Evolutionary conservation across 768 basidiomycete genomes (phyloP).

Genomic region (Collybiopsis luxurians): DNA sequence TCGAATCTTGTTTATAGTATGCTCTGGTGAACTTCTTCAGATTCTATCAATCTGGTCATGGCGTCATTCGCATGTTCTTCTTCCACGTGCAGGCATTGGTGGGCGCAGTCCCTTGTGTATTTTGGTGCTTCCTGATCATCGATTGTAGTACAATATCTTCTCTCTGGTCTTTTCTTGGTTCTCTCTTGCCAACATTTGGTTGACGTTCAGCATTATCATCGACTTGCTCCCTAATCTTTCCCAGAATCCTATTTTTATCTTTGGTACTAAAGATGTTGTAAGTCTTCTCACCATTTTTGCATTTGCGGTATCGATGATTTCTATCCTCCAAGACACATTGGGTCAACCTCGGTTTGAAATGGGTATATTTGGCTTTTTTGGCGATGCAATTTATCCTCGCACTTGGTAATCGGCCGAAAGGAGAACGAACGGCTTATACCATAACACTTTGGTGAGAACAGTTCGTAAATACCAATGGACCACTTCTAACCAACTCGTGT

Average conservation of each 20-base stretch:
- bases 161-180: conserved; percentile 92
- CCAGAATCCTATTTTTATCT: conserved; percentile 48
- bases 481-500: background rate
- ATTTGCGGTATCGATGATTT: conserved; percentile 3
- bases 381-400: conserved; percentile 69
- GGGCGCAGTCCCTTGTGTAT: conserved; percentile 25
- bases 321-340: conserved; percentile 67
- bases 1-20: conserved; percentile 62
- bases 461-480: background rate
- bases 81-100: conserved; percentile 92
- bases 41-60: conserved; percentile 84
- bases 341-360: conserved; percentile 80
- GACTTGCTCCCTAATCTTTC: conserved; percentile 60
- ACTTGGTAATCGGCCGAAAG: conserved; percentile 82
- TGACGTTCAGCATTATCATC: conserved; percentile 96
- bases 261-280: conserved; percentile 71
- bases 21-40: conserved; percentile 91
- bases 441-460: conserved; percentile 62
- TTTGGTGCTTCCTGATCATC: background rate
- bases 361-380: conserved; percentile 85
- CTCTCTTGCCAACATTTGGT: conserved; percentile 87
- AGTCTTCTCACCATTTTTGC: conserved; percentile 23
- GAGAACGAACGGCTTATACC: conserved; percentile 72
- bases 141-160: conserved; percentile 76
- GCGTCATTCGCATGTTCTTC: conserved; percentile 92